A percentile compares a stretch with the other conserved stretches of the same genome.
phyloP scores from a whole-genome alignment of 2,329 filamentous ascomycete genomes.

The Aureobasidium leucospermi region DNA sequence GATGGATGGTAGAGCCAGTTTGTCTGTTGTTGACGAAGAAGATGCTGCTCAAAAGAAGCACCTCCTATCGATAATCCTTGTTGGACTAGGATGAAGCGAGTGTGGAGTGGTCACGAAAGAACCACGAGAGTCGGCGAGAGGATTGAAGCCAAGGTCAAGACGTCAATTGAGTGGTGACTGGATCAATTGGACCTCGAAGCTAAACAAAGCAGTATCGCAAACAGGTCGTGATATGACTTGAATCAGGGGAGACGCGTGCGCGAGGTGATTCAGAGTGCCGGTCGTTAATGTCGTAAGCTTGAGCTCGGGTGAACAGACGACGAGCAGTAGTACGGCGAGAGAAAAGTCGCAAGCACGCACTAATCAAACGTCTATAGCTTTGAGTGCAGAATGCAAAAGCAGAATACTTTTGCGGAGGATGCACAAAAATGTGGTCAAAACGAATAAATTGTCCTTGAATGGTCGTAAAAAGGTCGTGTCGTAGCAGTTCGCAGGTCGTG shows the following conservation, averaged over 20 bases:
- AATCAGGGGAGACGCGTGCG: background rate
- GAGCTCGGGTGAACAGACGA: conserved; percentile 3
- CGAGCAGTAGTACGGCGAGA: conserved; percentile 9
- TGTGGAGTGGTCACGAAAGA: conserved; percentile 9
- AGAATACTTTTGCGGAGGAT: conserved; percentile 1
- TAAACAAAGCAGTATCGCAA: conserved; percentile 6
- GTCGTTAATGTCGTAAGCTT: conserved; percentile 9
- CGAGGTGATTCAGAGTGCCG: conserved; percentile 10
- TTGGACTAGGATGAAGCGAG: conserved; percentile 6
- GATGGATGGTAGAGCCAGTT: conserved; percentile 88
- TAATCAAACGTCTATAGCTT: conserved; percentile 10
- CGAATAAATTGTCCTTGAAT: conserved; percentile 12
- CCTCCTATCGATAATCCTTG: conserved; percentile 9
- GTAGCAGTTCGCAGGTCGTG: conserved; percentile 15
- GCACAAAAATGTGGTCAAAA: conserved; percentile 13
- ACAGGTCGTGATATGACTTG: conserved; percentile 4
- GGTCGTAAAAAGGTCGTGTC: conserved; percentile 15
- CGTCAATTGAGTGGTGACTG: conserved; percentile 6
- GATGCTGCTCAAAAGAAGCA: conserved; percentile 16
- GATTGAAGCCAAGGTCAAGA: background rate
- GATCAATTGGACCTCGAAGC: conserved; percentile 6
- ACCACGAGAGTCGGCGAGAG: conserved; percentile 7
- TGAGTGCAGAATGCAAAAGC: conserved; percentile 6
- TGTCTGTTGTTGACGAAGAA: conserved; percentile 50
- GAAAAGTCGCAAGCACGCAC: conserved; percentile 5